These are phyloP conservation scores for Boletus rubroflammeus DNA, from an alignment of 768 basidiomycete species.

Conservation along the genomic window DNA sequence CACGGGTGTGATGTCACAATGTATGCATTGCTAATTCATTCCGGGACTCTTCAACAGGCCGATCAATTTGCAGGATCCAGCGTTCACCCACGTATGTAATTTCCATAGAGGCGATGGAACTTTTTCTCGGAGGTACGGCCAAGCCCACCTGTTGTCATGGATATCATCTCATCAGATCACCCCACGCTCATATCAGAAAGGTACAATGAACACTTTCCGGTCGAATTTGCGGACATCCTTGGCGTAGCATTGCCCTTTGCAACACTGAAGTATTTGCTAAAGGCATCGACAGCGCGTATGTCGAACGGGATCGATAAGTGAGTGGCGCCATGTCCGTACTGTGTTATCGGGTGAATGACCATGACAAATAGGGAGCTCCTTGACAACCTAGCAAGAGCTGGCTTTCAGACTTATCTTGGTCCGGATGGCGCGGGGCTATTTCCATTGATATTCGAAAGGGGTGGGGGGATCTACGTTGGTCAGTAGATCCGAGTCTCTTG, in stretches of 20 bases:
- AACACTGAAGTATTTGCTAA: slow-evolving; percentile 15
- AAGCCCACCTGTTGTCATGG: not conserved
- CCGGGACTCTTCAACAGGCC: slow-evolving; percentile 27
- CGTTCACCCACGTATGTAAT: slow-evolving; percentile 30
- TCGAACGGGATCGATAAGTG: slow-evolving; percentile 26
- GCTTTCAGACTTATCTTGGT: slow-evolving; percentile 39
- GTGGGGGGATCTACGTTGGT: slow-evolving; percentile 41
- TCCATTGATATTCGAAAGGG: slow-evolving; percentile 29
- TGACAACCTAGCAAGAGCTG: slow-evolving; percentile 33
- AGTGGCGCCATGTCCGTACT: not conserved
- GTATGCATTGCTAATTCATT: slow-evolving; percentile 2
- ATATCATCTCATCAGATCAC: not conserved
- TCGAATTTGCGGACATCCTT: slow-evolving; percentile 26
- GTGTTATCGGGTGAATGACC: not conserved
- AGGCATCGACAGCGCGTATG: not conserved
- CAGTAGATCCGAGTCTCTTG: not conserved
- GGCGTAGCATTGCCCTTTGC: slow-evolving; percentile 20
- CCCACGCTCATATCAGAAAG: slow-evolving; percentile 10
- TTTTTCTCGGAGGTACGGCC: slow-evolving; percentile 13
- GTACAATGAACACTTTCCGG: slow-evolving; percentile 26
- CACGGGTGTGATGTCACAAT: slow-evolving; percentile 30
- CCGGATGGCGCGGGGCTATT: slow-evolving; percentile 36
- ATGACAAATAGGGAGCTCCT: slow-evolving; percentile 33
- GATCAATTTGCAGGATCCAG: slow-evolving; percentile 18
- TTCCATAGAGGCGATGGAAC: slow-evolving; percentile 11